These are phyloP conservation scores for Lophium mytilinum DNA, from an alignment of 495 filamentous ascomycete species.

Conservation along the genomic window DNA sequence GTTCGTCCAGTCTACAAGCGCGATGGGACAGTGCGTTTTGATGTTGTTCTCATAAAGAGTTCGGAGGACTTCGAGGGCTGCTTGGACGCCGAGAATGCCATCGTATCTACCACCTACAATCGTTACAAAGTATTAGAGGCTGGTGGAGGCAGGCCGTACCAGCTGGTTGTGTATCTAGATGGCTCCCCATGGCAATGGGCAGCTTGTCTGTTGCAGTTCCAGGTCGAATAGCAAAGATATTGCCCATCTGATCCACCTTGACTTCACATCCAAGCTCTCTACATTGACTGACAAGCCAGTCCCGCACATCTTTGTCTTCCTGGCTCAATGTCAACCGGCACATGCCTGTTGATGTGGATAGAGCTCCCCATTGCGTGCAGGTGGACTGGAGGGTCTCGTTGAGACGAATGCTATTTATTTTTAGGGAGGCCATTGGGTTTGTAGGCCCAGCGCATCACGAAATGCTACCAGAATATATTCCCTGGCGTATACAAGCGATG, in stretches of 20 bases:
- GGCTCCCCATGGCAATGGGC: constrained; percentile 41
- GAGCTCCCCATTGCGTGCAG: constrained; percentile 20
- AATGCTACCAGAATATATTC: no score
- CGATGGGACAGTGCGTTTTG: constrained; percentile 19
- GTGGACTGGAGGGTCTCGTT: constrained; percentile 15
- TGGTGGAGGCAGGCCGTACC: constrained; percentile 1
- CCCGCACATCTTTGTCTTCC: constrained; percentile 17
- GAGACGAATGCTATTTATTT: constrained; percentile 17
- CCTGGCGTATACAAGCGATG: no score
- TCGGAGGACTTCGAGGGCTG: constrained; percentile 23
- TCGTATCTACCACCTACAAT: constrained; percentile 24
- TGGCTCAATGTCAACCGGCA: constrained; percentile 19
- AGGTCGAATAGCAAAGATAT: constrained; percentile 22
- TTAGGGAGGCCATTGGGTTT: constrained; percentile 1
- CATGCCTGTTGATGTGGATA: constrained; percentile 18
- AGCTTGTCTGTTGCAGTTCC: constrained; percentile 12
- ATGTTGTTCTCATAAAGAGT: constrained; percentile 17
- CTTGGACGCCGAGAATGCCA: constrained; percentile 26
- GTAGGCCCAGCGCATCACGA: no score
- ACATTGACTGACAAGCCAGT: constrained; percentile 22
- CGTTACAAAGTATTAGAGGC: neutral
- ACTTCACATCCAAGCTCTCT: constrained; percentile 17
- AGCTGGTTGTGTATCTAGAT: constrained; percentile 37
- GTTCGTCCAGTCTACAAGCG: constrained; percentile 26
- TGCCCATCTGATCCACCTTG: constrained; percentile 27